Conservation (phyloP, 2,329 filamentous ascomycete species). For the Colletotrichum gloeosporioides region DNA sequence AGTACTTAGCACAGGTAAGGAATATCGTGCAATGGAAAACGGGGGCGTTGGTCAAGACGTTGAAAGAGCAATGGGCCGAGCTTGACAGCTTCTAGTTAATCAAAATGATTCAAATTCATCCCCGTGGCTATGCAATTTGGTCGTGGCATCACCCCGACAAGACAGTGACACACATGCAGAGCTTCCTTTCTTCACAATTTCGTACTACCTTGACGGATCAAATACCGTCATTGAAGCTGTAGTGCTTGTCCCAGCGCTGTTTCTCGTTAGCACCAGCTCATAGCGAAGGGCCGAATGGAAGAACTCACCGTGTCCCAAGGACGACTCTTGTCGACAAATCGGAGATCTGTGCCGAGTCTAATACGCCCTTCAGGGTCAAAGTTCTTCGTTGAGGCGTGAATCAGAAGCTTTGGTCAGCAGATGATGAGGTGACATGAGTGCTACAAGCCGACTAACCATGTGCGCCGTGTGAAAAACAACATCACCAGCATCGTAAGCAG, state of each 20-base stretch:
- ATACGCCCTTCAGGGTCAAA: conserved; percentile 56
- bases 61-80: conserved; percentile 14
- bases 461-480: conserved; percentile 44
- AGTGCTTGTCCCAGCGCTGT: conserved; percentile 7
- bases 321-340: conserved; percentile 56
- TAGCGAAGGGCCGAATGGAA: fast-evolving
- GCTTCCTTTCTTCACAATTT: neutral
- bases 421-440: no score
- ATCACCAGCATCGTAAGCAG: conserved; percentile 44
- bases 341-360: conserved; percentile 59
- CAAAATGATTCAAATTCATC: neutral
- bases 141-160: neutral
- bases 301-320: conserved; percentile 50
- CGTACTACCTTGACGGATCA: neutral
- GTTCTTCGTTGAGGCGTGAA: conserved; percentile 63
- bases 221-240: conserved; percentile 2
- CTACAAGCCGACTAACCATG: conserved; percentile 24
- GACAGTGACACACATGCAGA: neutral
- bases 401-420: neutral
- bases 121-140: neutral
- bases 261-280: neutral
- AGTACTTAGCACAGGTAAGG: conserved; percentile 19
- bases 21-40: conserved; percentile 17
- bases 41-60: conserved; percentile 17
- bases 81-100: conserved; percentile 13